A percentile compares a stretch with the other conserved stretches of the same genome.
phyloP scores from a whole-genome alignment of 1,284 basidiomycete genomes.

The Ganoderma boninense region DNA sequence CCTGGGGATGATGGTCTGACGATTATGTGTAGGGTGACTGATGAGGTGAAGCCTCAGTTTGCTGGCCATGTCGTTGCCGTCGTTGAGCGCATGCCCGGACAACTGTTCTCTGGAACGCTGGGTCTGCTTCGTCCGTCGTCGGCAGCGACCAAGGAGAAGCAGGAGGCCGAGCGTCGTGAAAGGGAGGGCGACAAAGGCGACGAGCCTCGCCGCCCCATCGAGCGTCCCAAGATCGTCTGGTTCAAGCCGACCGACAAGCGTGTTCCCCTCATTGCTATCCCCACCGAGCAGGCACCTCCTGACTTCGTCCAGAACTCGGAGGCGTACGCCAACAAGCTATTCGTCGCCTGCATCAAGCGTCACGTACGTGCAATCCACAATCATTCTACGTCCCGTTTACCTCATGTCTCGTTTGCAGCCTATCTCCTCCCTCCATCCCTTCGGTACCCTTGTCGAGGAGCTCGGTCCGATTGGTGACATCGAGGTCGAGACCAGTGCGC shows the following conservation, averaged over 20 bases:
- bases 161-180: constrained; percentile 96
- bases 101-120: constrained; percentile 97
- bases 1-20: constrained; percentile 27
- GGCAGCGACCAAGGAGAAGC: constrained; percentile 99
- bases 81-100: constrained; percentile 98
- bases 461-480: constrained; percentile 98
- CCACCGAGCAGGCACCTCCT: constrained; percentile 97
- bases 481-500: constrained; percentile 96
- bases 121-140: constrained; percentile 96
- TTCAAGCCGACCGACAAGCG: constrained; percentile 99
- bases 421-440: constrained; percentile 97
- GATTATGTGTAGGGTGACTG: constrained; percentile 76
- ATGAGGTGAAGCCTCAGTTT: constrained; percentile 95
- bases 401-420: constrained; percentile 54
- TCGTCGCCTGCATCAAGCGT: constrained; percentile 99
- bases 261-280: constrained; percentile 98
- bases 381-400: constrained; percentile 24
- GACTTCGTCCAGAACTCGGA: constrained; percentile 98
- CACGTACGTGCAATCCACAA: constrained; percentile 60
- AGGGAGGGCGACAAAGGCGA: constrained; percentile 92
- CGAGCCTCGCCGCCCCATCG: constrained; percentile 80
- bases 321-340: constrained; percentile 89
- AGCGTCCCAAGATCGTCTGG: constrained; percentile 99
- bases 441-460: constrained; percentile 98
- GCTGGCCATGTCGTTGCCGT: constrained; percentile 99